Evolutionary conservation across 1,284 basidiomycete species (phyloP), one percentile per base, ranked within the genome.

Genomic region (Afroboletus lepidellus): DNA sequence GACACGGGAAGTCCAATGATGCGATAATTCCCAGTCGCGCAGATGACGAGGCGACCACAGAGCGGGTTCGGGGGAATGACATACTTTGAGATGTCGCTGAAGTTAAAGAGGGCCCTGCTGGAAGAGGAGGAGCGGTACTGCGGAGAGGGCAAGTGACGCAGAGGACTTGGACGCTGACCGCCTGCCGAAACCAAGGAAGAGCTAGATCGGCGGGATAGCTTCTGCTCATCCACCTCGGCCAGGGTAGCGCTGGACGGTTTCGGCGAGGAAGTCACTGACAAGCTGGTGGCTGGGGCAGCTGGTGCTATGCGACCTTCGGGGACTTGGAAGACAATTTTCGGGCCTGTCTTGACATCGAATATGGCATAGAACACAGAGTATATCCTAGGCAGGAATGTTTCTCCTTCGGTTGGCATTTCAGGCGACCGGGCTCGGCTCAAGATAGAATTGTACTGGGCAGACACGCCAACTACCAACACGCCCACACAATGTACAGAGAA

Each of bases 31-130:
- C 79, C 79, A 2, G 87, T 87, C 18, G 87, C 77, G 61, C 85
- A 88, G 24, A 81, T 93, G 37, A 98, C 90, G 15, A 99, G 81
- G 56, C 93, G 80, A 9, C 94, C 94, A 59, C 94, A 97, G 8
- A 98, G 76, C 2, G 87, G 80, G 53, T 85, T 85, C 36, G 85
- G 89, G 2, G 96, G 96, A 47, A 99, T 97, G 42, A 98, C 85
- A 75, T 94, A 98, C 70, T 92, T 94, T 16, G 91, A 91, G 49
- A 99, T 87, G 56, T 93, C 86, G 42, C 87, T 83, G 62, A 98
- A 98, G 67, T 94, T 87, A 71, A 99, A 92, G n/a, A 97, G 77
- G 9, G 78, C 73, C 36, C 75, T 69, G 53, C 70, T 76, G 21
- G 76, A 68, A 7, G 81, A 79, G 15, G 68, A 60, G 9, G 77